Evolutionary conservation across 768 basidiomycete genomes (phyloP).

Genomic region (Russula emetica): DNA sequence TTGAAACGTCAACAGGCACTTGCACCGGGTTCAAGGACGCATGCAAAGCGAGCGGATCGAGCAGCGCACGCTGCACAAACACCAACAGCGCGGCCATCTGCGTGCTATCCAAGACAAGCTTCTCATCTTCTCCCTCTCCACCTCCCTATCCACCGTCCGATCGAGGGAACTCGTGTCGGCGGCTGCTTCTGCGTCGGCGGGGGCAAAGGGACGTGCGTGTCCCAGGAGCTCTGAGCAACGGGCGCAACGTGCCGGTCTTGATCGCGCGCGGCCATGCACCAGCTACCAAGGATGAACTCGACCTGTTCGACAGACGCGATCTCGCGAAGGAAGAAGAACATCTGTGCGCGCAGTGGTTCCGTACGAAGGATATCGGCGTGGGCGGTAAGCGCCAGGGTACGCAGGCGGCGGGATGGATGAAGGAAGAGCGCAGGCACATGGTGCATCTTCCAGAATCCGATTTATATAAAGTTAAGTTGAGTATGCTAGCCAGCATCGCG

Average conservation of each 20-base stretch:
- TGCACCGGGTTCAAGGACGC: conserved; percentile 56
- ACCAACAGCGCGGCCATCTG: conserved; percentile 40
- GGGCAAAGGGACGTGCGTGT: conserved; percentile 32
- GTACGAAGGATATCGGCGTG: conserved; percentile 65
- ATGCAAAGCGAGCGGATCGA: conserved; percentile 61
- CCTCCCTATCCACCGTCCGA: neutral
- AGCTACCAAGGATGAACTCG: conserved; percentile 62
- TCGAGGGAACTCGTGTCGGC: neutral
- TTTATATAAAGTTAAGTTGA: neutral
- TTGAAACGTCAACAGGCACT: conserved; percentile 39
- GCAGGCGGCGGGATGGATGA: conserved; percentile 78
- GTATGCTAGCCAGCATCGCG: neutral
- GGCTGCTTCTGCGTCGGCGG: conserved; percentile 31
- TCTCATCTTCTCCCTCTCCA: conserved; percentile 22
- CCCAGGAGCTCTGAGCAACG: conserved; percentile 54
- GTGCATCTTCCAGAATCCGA: conserved; percentile 53
- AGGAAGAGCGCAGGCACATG: conserved; percentile 76
- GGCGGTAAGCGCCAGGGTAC: conserved; percentile 52
- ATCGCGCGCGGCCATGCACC: conserved; percentile 71
- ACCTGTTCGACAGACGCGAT: conserved; percentile 46
- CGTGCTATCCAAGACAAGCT: conserved; percentile 36
- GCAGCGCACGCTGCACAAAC: conserved; percentile 51
- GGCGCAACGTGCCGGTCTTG: conserved; percentile 58
- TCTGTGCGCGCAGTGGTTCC: conserved; percentile 43
- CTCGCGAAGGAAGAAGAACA: conserved; percentile 50